Percentiles rank a stretch among this genome's conserved stretches.
These are phyloP conservation scores for Beverwykella pulmonaria DNA, from an alignment of 495 filamentous ascomycete species.

Conservation along the genomic window DNA sequence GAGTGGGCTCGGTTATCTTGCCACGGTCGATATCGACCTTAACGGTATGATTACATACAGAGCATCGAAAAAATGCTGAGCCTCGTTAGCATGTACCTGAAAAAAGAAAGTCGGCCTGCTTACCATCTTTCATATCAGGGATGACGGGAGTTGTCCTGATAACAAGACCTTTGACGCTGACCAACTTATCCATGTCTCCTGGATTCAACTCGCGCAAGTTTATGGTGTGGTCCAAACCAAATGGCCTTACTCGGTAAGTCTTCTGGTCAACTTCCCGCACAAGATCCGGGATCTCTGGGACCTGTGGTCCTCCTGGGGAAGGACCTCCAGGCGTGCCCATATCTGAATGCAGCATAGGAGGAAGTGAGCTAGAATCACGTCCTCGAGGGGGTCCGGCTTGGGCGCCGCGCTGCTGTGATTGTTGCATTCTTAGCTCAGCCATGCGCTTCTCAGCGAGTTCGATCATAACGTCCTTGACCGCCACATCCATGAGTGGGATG, in stretches of 20 bases:
- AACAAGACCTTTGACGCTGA: slow-evolving; percentile 94
- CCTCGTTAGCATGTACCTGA: slow-evolving; percentile 5
- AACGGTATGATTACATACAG: slow-evolving; percentile 85
- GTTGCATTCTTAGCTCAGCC: slow-evolving; percentile 64
- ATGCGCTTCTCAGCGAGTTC: slow-evolving; percentile 83
- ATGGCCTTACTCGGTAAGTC: slow-evolving; percentile 83
- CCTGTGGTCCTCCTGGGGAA: slow-evolving; percentile 29
- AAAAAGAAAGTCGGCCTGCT: slow-evolving; percentile 18
- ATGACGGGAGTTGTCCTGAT: slow-evolving; percentile 96
- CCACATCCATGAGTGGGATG: slow-evolving; percentile 93
- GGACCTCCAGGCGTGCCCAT: slow-evolving; percentile 46
- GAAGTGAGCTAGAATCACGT: slow-evolving; percentile 67
- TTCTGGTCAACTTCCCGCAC: slow-evolving; percentile 67
- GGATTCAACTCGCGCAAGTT: slow-evolving; percentile 97
- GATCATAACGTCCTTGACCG: slow-evolving; percentile 89
- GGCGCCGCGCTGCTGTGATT: slow-evolving; percentile 53
- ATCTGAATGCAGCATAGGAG: slow-evolving; percentile 75
- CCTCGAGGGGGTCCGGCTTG: slow-evolving; percentile 35
- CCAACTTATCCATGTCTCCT: slow-evolving; percentile 93
- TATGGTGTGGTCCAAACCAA: slow-evolving; percentile 80
- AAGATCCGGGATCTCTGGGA: slow-evolving; percentile 58
- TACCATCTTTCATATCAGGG: slow-evolving; percentile 92
- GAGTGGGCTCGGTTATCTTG: slow-evolving; percentile 91
- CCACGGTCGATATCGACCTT: slow-evolving; percentile 91
- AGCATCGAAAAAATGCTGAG: slow-evolving; percentile 81